These are phyloP conservation scores for Fusarium metavorans DNA, from an alignment of 2,329 filamentous ascomycete species.

Conservation along the genomic window DNA sequence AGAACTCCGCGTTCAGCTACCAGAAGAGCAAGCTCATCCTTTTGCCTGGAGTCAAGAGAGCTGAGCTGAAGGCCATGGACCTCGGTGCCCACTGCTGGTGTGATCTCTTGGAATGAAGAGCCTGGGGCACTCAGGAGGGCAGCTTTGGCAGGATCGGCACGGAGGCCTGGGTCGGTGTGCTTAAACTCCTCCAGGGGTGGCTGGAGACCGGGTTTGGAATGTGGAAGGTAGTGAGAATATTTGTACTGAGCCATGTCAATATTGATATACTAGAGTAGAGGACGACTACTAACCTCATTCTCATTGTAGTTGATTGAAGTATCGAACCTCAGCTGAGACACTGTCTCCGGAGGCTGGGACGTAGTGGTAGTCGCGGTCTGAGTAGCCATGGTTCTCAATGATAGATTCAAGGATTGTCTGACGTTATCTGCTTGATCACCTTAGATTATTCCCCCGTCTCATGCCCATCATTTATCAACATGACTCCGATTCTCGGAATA, in stretches of 20 bases:
- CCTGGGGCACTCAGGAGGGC: background rate
- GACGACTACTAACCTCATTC: background rate
- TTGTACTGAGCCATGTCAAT: background rate
- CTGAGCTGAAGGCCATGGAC: background rate
- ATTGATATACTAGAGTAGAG: too few species aligned
- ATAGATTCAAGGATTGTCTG: background rate
- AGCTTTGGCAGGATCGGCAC: background rate
- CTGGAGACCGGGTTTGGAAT: conserved; percentile 14
- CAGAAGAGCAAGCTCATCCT: conserved; percentile 9
- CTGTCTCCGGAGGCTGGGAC: background rate
- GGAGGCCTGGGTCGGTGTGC: background rate
- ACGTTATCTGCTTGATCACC: background rate
- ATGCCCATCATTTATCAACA: background rate
- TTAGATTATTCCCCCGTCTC: background rate
- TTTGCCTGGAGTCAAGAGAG: background rate
- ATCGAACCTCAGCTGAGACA: background rate
- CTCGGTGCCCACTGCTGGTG: background rate
- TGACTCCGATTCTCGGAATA: background rate
- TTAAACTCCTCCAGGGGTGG: conserved; percentile 18
- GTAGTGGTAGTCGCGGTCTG: background rate
- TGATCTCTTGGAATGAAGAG: background rate
- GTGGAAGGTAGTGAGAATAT: conserved; percentile 23
- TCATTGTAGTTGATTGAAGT: background rate
- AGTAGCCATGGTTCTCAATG: background rate
- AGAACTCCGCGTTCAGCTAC: conserved; percentile 4